These are phyloP conservation scores for Hypoxylon subgilvum DNA, from an alignment of 495 filamentous ascomycete genomes.

Conservation along the genomic window DNA sequence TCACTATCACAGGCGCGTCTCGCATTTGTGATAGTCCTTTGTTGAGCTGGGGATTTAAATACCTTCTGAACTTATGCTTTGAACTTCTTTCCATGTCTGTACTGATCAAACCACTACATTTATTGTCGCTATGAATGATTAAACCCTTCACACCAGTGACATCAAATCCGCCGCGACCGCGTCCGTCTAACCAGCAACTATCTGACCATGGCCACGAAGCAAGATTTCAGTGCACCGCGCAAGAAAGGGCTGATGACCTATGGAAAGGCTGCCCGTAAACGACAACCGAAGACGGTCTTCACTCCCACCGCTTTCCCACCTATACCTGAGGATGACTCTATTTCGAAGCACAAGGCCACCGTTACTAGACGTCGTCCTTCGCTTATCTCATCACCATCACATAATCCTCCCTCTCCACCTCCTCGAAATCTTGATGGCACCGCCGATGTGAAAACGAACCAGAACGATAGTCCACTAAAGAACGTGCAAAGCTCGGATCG, in stretches of 20 bases:
- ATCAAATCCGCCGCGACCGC: constrained; percentile 1
- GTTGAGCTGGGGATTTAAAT: too few species aligned
- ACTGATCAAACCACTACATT: background rate
- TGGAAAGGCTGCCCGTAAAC: constrained; percentile 45
- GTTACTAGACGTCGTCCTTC: constrained; percentile 23
- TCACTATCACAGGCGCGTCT: constrained; percentile 31
- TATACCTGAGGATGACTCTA: constrained; percentile 39
- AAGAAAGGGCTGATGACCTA: constrained; percentile 50
- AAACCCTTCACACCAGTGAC: background rate
- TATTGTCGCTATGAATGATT: constrained; percentile 13
- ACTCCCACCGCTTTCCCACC: constrained; percentile 35
- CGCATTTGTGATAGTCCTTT: too few species aligned
- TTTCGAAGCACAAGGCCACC: constrained; percentile 28
- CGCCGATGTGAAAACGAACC: constrained; percentile 6
- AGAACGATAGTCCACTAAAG: background rate
- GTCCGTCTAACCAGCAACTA: background rate
- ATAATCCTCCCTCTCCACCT: constrained; percentile 19
- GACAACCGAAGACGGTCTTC: constrained; percentile 37
- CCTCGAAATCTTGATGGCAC: constrained; percentile 12
- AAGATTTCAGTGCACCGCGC: constrained; percentile 45
- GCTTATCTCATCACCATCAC: constrained; percentile 27
- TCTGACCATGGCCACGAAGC: constrained; percentile 45
- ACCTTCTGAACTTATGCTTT: too few species aligned
- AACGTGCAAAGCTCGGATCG: constrained; percentile 22
- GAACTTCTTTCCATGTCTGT: background rate